phyloP scores from a whole-genome alignment of 1,284 basidiomycete species.

The Uromyces viciae-fabae region DNA sequence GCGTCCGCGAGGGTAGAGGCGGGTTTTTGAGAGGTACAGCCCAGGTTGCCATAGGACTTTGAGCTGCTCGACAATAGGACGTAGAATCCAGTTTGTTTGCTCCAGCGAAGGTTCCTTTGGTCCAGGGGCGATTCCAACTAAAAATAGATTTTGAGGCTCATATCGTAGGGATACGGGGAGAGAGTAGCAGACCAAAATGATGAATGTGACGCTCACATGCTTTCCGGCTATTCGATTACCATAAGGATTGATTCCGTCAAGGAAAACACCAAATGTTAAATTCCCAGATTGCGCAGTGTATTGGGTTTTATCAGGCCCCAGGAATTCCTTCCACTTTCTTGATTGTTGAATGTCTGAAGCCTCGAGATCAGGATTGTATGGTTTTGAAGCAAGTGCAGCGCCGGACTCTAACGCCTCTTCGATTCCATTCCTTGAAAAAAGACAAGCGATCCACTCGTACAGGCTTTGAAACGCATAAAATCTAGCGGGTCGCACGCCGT shows the following conservation, averaged over 20 bases:
- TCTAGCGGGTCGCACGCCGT: background rate
- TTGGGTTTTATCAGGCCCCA: background rate
- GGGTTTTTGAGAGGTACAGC: conserved; percentile 38
- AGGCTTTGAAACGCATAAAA: conserved; percentile 6
- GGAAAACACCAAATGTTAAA: conserved; percentile 25
- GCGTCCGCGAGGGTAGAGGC: background rate
- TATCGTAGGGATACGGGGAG: conserved; percentile 53
- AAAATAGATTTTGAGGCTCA: conserved; percentile 55
- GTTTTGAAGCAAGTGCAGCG: background rate
- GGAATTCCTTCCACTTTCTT: conserved; percentile 2
- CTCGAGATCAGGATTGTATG: background rate
- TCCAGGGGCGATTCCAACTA: conserved; percentile 56
- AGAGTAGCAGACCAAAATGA: conserved; percentile 11
- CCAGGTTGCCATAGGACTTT: conserved; percentile 53
- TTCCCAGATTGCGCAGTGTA: conserved; percentile 5
- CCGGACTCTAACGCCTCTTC: conserved; percentile 4
- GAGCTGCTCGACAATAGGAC: conserved; percentile 53
- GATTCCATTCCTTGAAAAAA: conserved; percentile 1
- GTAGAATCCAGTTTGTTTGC: conserved; percentile 53
- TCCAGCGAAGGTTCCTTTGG: conserved; percentile 46
- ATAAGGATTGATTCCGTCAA: conserved; percentile 30
- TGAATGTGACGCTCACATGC: conserved; percentile 14
- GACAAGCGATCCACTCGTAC: conserved; percentile 7
- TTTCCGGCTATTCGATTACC: conserved; percentile 16
- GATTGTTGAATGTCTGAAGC: conserved; percentile 17